Conservation (phyloP, 2,329 filamentous ascomycete species). For the Helicocarpus griseus region DNA sequence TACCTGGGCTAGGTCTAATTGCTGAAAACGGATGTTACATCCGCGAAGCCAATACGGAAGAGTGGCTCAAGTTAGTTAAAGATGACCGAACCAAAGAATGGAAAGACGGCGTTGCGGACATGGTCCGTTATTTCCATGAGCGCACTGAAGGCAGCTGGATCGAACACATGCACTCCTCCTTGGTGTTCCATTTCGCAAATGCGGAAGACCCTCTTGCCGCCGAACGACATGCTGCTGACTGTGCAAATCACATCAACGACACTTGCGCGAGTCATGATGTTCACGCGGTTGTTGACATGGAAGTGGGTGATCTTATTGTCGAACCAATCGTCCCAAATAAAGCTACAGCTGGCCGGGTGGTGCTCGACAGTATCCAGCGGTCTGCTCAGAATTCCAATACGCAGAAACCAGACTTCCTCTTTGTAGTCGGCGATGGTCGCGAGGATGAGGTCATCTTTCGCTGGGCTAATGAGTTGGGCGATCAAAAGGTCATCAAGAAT, state of each 20-base stretch:
- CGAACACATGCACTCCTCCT: constrained; percentile 82
- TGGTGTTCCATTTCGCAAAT: constrained; percentile 83
- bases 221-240: constrained; percentile 73
- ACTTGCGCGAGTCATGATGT: constrained; percentile 76
- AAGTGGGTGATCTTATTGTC: constrained; percentile 71
- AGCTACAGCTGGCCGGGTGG: constrained; percentile 65
- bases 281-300: constrained; percentile 70
- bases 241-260: constrained; percentile 90
- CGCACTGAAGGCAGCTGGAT: constrained; percentile 80
- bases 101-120: constrained; percentile 74
- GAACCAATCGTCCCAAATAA: constrained; percentile 85
- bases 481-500: constrained; percentile 50
- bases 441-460: constrained; percentile 91
- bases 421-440: constrained; percentile 82
- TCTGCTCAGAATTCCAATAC: constrained; percentile 9
- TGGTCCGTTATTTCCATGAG: constrained; percentile 82
- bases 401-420: constrained; percentile 63
- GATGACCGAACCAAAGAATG: constrained; percentile 59
- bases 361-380: constrained; percentile 58
- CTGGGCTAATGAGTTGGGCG: constrained; percentile 74
- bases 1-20: constrained; percentile 77
- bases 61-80: constrained; percentile 73
- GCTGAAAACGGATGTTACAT: constrained; percentile 93
- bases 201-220: constrained; percentile 69
- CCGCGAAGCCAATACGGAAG: constrained; percentile 55